phyloP scores from a whole-genome alignment of 108 stramenopile genomes.

The Skeletonema grethae region DNA sequence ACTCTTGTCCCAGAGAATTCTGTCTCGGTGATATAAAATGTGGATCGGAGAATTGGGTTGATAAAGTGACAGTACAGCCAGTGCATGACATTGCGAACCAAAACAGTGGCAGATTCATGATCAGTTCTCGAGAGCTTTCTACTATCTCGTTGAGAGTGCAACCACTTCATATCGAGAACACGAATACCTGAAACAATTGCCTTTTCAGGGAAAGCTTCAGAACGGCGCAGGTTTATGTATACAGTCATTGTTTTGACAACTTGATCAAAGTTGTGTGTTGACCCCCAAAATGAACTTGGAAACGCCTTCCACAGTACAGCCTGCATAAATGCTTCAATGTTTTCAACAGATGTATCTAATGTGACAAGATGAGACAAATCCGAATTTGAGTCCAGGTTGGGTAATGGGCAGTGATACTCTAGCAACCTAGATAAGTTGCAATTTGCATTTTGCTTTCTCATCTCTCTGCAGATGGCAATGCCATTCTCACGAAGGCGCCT shows the following conservation, averaged over 20 bases:
- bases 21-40: conserved; percentile 85
- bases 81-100: conserved; percentile 57
- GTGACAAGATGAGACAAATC: conserved; percentile 42
- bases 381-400: conserved; percentile 14
- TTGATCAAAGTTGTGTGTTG: conserved; percentile 58
- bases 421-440: conserved; percentile 74
- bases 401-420: conserved; percentile 69
- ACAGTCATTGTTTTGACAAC: conserved; percentile 46
- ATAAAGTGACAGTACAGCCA: conserved; percentile 75
- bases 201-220: conserved; percentile 71
- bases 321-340: conserved; percentile 61
- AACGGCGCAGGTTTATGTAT: conserved; percentile 67
- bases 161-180: conserved; percentile 67
- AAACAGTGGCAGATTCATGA: conserved; percentile 54
- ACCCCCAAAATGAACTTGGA: conserved; percentile 81
- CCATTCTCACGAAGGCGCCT: conserved; percentile 45
- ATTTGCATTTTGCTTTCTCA: conserved; percentile 44
- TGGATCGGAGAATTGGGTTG: conserved; percentile 72
- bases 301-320: conserved; percentile 56
- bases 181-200: conserved; percentile 63
- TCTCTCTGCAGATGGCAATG: conserved; percentile 56
- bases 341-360: conserved; percentile 44
- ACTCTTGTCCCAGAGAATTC: conserved; percentile 65
- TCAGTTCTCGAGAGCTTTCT: conserved; percentile 44
- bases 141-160: conserved; percentile 30